Conservation (phyloP, 2,329 filamentous ascomycete genomes). For the Aspergillus quadricinctus region DNA sequence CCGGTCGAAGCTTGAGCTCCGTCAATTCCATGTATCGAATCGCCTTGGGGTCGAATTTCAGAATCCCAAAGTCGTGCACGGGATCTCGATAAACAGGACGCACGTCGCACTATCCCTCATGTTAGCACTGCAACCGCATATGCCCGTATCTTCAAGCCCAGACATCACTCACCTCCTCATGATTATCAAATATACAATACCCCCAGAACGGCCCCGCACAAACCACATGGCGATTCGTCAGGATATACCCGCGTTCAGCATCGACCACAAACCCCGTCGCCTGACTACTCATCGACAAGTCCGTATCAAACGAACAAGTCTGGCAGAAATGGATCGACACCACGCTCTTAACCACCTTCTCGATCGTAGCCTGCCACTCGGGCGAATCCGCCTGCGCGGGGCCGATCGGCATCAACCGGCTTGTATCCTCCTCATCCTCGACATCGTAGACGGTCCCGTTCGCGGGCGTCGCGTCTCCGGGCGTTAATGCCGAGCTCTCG, state of each 20-base stretch:
- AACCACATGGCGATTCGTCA: constrained; percentile 90
- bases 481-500: constrained; percentile 38
- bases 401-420: constrained; percentile 41
- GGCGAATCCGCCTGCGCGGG: constrained; percentile 60
- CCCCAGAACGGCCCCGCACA: constrained; percentile 96
- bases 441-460: constrained; percentile 44
- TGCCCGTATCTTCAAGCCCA: background rate
- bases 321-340: constrained; percentile 99
- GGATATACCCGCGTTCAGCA: constrained; percentile 81
- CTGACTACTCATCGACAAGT: constrained; percentile 86
- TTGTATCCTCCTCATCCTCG: constrained; percentile 45
- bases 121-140: background rate
- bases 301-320: constrained; percentile 97
- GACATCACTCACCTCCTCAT: constrained; percentile 61
- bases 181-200: constrained; percentile 97
- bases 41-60: constrained; percentile 89
- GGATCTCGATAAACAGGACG: constrained; percentile 96
- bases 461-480: constrained; percentile 39
- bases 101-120: constrained; percentile 69
- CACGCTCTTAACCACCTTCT: constrained; percentile 88
- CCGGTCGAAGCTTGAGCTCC: constrained; percentile 74
- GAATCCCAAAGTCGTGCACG: constrained; percentile 96
- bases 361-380: constrained; percentile 95
- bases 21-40: constrained; percentile 96
- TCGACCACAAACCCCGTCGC: constrained; percentile 98